Base-by-base conservation (phyloP, 2,329 filamentous ascomycete species). In the Arthrinium puccinioides region DNA sequence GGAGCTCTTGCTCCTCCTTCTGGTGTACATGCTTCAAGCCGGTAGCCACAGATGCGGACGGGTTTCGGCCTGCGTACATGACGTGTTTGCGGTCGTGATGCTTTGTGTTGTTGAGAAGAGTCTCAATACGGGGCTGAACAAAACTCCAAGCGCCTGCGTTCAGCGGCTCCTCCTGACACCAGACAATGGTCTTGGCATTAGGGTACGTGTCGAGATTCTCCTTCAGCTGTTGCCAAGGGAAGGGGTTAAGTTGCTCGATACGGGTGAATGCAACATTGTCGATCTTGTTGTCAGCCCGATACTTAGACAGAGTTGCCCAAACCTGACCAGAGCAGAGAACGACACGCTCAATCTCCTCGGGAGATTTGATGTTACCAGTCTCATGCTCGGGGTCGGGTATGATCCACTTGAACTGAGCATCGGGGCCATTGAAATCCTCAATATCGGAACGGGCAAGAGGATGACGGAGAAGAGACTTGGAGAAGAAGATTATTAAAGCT, bases 401-500 rank as follows among this genome's bases (percentile, higher is more conserved):
- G 65, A 98, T 89, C 88, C 89, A 96, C 62, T 86, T 76, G 81
- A 98, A 98, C 66, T 94, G 86, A 11, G 87, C 88, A 38, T 95
- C 82, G 37, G 53, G 52, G 7, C 83, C 87, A 10, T 78, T 84
- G 68, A 98, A 96, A 46, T 95, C 88, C 53, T 94, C 87, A 54
- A 97, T 82, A 53, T 77, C 69, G 34, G 90, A 97, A 49, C 92
- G 87, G 32, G 89, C 86, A 40, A 97, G 64, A 34, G 92, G 92
- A 65, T 98, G 92, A 55, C 92, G 88, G 49, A 98, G 83, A 33
- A 98, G 78, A 44, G 87, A 84, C 72, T 98, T 98, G 54, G 87
- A 95, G 77, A 98, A 98, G 83, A 98, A 98, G 52, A 96, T 83
- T 55, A 97, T 74, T 39, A 98, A 79, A 52, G 92, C 87, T 90